Evolutionary conservation across 345 rosid species (phyloP), one percentile per base, ranked within the genome.

Genomic region (Isatis tinctoria): DNA sequence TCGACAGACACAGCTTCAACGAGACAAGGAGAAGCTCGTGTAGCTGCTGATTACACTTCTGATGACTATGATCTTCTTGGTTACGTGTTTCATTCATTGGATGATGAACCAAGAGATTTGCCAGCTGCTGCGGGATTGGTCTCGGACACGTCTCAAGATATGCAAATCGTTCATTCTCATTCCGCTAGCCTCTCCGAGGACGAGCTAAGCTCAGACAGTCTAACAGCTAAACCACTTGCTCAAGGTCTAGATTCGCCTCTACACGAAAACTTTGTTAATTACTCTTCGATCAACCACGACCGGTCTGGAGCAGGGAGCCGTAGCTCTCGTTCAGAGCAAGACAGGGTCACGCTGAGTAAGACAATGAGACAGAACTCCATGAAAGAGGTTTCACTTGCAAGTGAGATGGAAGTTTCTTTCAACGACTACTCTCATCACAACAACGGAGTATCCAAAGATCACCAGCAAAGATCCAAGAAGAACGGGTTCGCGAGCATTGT

Each of bases 311-410:
- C 83, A 80, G 99, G 97, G 22, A 95, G 87, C 79, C 81, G 84
- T 20, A 95, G 99, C 72, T 84, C 87, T 57, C 88, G 96, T 48
- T 85, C 93, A 1, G 97, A 92, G 22, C 92, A 95, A 1, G 99
- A 92, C 79, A 95, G 86, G 64, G 80, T 70, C 30, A 60, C 74
- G 6, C 72, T 87, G 36, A 85, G 51, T 77, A 91, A 83, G 84
- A 71, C 81, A 20, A 71, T 81, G 36, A 82, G 90, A 61, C 96
- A 90, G 78, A 90, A 94, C 82, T 91, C 97, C 14, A 75, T 87
- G 81, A 87, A 91, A 69, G 97, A 92, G 75, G 80, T 82, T 40
- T 82, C 96, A 20, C 72, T 77, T 45, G 79, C 92, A 5, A 87
- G 90, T 60, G 95, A 90, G 83, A 87, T 89, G 91, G 97, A 91